Evolutionary conservation across 768 basidiomycete species (phyloP), one percentile per base, ranked within the genome.

Genomic region (Tulasnella sp.): DNA sequence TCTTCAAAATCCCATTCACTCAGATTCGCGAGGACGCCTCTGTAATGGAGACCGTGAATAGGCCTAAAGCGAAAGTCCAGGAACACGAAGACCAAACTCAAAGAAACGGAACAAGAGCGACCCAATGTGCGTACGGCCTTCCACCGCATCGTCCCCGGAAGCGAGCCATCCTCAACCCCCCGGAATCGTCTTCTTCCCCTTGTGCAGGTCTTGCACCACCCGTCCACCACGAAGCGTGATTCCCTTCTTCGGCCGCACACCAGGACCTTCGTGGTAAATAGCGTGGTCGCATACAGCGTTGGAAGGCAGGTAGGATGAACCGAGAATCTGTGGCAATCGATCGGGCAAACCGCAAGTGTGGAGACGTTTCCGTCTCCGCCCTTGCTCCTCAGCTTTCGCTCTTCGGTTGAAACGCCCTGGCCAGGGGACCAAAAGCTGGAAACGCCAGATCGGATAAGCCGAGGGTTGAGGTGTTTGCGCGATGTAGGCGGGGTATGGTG

Each of bases 261-360:
- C 97, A 50, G 96, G 93, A 22, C 98, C 98, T 73, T 89, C 88
- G 85, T 98, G 99, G 84, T 93, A 92, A 78, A 99, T 93, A 77
- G 92, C 88, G 80, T 96, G 24, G 73, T 40, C 12, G 40, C 73
- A 41, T 46, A 74, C 73, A 97, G 85, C 98, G 97, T 84, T 96
- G 97, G 84, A 99, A 89, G 77, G 98, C 89, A 5, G 98, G 98
- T 24, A 99, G 90, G 84, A 99, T 96, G 86, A 92, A 99, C 46
- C 92, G 88, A 83, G 93, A 91, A 84, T 37, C 37, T 37, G 37
- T n/a, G n/a, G n/a, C n/a, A n/a, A n/a, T n/a, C n/a, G n/a, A n/a
- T n/a, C n/a, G 37, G 37, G 37, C 6, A 37, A 37, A 37, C 2
- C 37, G 37, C 37, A 37, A 37, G 37, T 37, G 37, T 37, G 37